These are phyloP conservation scores for Leucoagaricus sp. DNA, from an alignment of 1,284 basidiomycete genomes.

Conservation along the genomic window DNA sequence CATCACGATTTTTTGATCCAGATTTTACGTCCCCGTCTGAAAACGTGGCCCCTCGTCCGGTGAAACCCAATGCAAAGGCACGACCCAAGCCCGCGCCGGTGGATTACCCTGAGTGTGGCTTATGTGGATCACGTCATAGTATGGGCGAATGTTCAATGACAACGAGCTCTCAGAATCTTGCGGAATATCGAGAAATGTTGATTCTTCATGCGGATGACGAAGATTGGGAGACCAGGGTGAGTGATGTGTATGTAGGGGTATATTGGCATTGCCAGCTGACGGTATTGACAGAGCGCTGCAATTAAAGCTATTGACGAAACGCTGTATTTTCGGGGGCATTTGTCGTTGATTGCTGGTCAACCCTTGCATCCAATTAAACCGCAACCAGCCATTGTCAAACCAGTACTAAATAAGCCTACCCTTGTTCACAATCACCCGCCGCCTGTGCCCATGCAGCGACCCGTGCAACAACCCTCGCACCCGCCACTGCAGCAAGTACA, in stretches of 20 bases:
- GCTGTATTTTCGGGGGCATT: slow-evolving; percentile 52
- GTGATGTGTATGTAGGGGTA: slow-evolving; percentile 19
- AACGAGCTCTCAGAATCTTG: slow-evolving; percentile 60
- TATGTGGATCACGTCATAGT: slow-evolving; percentile 59
- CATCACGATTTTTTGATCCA: not conserved
- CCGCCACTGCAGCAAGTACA: not conserved
- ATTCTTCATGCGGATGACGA: slow-evolving; percentile 63
- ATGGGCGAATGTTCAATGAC: slow-evolving; percentile 61
- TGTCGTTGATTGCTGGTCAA: slow-evolving; percentile 58
- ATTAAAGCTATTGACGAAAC: slow-evolving; percentile 67
- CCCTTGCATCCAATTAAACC: slow-evolving; percentile 53
- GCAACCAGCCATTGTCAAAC: slow-evolving; percentile 14
- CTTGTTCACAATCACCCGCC: slow-evolving; percentile 7
- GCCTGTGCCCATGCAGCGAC: slow-evolving; percentile 10
- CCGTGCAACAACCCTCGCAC: not conserved
- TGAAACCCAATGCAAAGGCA: not conserved
- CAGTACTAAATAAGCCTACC: slow-evolving; percentile 12
- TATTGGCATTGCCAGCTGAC: slow-evolving; percentile 6
- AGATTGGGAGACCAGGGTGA: slow-evolving; percentile 61
- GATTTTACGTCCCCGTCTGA: not conserved
- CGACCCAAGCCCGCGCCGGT: not conserved
- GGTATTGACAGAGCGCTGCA: slow-evolving; percentile 49
- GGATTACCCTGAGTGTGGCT: slow-evolving; percentile 44
- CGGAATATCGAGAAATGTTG: slow-evolving; percentile 67
- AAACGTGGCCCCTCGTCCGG: not conserved